Percentiles rank a stretch among this genome's conserved stretches.
Evolutionary conservation across 352 stramenopile species (phyloP).

Genomic region (Phytophthora syringae): DNA sequence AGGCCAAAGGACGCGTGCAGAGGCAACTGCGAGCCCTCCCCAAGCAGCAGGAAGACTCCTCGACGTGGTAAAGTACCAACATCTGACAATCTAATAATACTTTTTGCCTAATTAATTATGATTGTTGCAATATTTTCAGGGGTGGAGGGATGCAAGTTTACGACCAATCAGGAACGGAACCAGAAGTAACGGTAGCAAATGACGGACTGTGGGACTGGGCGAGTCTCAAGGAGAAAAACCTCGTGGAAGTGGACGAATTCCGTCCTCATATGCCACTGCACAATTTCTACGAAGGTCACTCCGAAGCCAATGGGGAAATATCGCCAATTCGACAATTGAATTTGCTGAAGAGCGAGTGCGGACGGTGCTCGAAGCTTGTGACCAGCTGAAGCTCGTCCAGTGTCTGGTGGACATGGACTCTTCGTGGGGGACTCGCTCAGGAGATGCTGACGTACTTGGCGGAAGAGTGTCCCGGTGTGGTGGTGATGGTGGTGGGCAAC

Average conservation of each 20-base stretch:
- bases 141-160: constrained; percentile 67
- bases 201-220: constrained; percentile 67
- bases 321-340: constrained; percentile 67
- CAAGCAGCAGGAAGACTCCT: constrained; percentile 34
- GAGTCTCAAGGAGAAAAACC: constrained; percentile 53
- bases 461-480: constrained; percentile 72
- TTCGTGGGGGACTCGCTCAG: constrained; percentile 72
- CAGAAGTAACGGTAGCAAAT: background rate
- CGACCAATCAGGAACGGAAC: constrained; percentile 47
- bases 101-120: no score
- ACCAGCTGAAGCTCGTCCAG: constrained; percentile 71
- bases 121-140: constrained; percentile 41
- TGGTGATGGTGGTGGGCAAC: constrained; percentile 66
- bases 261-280: constrained; percentile 79
- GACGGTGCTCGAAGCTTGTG: constrained; percentile 66
- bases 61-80: constrained; percentile 42
- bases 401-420: constrained; percentile 84
- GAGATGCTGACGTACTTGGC: constrained; percentile 76
- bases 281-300: constrained; percentile 81
- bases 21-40: constrained; percentile 21
- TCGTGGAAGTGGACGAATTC: constrained; percentile 80
- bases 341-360: constrained; percentile 66
- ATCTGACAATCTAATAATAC: no score
- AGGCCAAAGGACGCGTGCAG: constrained; percentile 67
- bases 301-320: constrained; percentile 54